Evolutionary conservation across 148 eudicot genomes (phyloP).

Genomic region (Silene latifolia): DNA sequence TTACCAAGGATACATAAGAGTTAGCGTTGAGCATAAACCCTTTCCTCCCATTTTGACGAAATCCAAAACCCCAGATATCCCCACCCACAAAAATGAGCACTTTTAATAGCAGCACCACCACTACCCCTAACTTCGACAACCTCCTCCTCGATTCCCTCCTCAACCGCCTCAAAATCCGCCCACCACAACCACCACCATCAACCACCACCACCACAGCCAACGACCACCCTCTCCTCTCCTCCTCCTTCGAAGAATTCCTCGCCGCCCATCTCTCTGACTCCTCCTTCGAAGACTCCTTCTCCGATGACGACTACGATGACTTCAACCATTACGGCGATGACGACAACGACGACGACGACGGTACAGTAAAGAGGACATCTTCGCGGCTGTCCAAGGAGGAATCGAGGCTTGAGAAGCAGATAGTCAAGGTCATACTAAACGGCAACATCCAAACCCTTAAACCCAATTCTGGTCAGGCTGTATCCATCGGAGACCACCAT

Average conservation of each 20-base stretch:
- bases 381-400: conserved; percentile 72
- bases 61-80: background rate
- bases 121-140: conserved; percentile 65
- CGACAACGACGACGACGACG: background rate
- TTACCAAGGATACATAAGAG: too few relatives aligned
- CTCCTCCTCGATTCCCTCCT: conserved; percentile 80
- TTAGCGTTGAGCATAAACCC: conserved; percentile 11
- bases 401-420: conserved; percentile 68
- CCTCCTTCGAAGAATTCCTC: conserved; percentile 73
- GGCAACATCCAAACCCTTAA: conserved; percentile 64
- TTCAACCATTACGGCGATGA: conserved; percentile 17
- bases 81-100: conserved; percentile 37
- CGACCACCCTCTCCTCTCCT: conserved; percentile 34
- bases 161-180: conserved; percentile 60
- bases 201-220: conserved; percentile 2
- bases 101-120: conserved; percentile 40
- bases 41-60: background rate
- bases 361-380: background rate
- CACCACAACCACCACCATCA: conserved; percentile 29
- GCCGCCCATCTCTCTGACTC: conserved; percentile 24
- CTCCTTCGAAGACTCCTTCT: conserved; percentile 13
- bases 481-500: conserved; percentile 73
- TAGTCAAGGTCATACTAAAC: conserved; percentile 54
- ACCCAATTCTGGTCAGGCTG: conserved; percentile 94
- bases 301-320: conserved; percentile 22